A percentile compares a stretch with the other conserved stretches of the same genome.
phyloP scores from a whole-genome alignment of 73 alveolate species.

The Breviolum minutum region DNA sequence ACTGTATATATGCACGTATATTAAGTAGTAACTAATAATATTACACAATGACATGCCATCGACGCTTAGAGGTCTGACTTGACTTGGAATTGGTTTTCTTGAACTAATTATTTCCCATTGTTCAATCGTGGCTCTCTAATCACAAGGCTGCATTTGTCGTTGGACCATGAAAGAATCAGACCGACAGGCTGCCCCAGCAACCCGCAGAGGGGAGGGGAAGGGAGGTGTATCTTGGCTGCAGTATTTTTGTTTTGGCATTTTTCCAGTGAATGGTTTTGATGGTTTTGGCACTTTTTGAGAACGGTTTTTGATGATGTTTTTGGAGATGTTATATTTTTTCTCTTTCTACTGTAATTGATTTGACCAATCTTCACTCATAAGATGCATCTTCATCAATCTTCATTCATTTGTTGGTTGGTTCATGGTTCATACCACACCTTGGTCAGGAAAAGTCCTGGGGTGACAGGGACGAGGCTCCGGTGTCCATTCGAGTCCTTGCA shows the following conservation, averaged over 20 bases:
- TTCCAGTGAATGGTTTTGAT: neutral
- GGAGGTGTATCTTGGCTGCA: conserved; percentile 27
- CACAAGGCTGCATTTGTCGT: neutral
- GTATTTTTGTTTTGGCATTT: neutral
- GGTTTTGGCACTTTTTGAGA: neutral
- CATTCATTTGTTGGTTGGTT: neutral
- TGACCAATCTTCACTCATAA: neutral
- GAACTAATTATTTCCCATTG: too few species aligned
- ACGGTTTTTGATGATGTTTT: neutral
- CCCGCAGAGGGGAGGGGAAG: conserved; percentile 10
- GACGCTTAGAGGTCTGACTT: too few species aligned
- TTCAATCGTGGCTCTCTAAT: too few species aligned
- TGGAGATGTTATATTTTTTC: neutral
- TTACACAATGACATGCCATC: too few species aligned
- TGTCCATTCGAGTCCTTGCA: too few species aligned
- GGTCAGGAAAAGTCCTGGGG: neutral
- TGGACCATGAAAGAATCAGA: neutral
- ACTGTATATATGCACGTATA: too few species aligned
- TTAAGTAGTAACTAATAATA: too few species aligned
- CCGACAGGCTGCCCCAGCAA: conserved; percentile 52
- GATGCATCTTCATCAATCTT: neutral
- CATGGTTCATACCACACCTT: neutral
- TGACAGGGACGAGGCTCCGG: neutral
- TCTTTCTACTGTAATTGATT: neutral
- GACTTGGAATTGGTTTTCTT: too few species aligned